phyloP scores from a whole-genome alignment of 768 basidiomycete genomes.

The Macrolepiota dolichaula region DNA sequence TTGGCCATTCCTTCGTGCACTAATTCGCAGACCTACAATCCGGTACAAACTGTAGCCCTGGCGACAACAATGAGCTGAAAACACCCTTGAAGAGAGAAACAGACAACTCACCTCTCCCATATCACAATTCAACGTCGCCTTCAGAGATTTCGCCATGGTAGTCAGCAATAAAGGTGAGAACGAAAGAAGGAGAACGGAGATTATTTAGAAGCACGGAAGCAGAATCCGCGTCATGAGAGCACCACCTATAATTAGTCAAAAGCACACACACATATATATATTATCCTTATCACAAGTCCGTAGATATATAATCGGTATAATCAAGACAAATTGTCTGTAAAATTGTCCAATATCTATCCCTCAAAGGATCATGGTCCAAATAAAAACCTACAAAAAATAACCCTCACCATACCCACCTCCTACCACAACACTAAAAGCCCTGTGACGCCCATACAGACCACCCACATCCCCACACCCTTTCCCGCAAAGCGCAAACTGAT shows the following conservation, averaged over 20 bases:
- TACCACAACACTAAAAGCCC: neutral
- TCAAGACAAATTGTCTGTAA: neutral
- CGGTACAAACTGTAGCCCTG: conserved; percentile 46
- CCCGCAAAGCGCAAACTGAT: neutral
- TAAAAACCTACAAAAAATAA: neutral
- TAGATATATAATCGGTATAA: neutral
- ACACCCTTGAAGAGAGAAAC: neutral
- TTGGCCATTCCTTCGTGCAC: neutral
- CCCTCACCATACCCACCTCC: neutral
- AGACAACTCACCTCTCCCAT: conserved; percentile 48
- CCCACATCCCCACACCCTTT: neutral
- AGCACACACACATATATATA: neutral
- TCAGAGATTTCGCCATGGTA: conserved; percentile 19
- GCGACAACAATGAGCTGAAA: neutral
- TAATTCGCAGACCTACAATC: conserved; percentile 27
- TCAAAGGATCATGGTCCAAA: neutral
- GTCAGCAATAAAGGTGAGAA: neutral
- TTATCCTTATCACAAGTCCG: neutral
- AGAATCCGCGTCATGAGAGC: neutral
- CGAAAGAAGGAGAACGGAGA: neutral
- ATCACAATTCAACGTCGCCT: conserved; percentile 51
- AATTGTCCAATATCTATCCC: neutral
- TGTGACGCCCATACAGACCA: neutral
- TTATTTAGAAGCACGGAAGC: neutral
- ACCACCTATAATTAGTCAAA: neutral